Evolutionary conservation across 2,329 filamentous ascomycete genomes (phyloP).

Genomic region (Waltergamsia citrina): DNA sequence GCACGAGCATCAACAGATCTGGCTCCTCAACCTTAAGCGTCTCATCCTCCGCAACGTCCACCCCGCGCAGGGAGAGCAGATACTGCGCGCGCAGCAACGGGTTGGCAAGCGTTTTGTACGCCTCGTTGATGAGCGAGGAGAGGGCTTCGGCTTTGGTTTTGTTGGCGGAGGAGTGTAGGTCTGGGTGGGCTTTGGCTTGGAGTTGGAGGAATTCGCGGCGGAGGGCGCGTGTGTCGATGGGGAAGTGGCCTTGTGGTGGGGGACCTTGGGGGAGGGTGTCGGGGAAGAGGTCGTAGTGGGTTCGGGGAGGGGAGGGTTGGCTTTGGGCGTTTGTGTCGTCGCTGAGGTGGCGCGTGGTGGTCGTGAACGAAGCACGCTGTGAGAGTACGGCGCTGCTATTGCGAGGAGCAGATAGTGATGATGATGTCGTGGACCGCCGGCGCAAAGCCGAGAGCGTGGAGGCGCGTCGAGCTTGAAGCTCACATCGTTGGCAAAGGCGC

Average conservation of each 20-base stretch:
- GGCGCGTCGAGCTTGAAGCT: conserved; percentile 16
- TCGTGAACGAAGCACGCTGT: conserved; percentile 2
- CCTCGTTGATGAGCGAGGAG: conserved; percentile 82
- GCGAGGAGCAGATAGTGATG: background rate
- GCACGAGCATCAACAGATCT: conserved; percentile 65
- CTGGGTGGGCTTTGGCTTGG: conserved; percentile 69
- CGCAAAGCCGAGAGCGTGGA: no score
- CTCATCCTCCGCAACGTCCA: conserved; percentile 76
- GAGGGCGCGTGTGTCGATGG: conserved; percentile 59
- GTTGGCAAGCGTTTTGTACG: conserved; percentile 74
- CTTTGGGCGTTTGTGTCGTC: background rate
- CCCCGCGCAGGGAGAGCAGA: conserved; percentile 61
- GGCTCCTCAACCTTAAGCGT: conserved; percentile 56
- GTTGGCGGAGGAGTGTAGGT: conserved; percentile 47
- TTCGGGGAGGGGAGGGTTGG: conserved; percentile 20
- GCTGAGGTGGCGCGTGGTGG: no score
- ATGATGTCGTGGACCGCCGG: no score
- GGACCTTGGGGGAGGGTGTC: conserved; percentile 65
- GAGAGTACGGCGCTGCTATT: background rate
- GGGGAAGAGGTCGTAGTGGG: conserved; percentile 86
- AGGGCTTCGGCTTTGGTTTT: conserved; percentile 60
- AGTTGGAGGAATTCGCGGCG: conserved; percentile 80
- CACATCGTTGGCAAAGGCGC: conserved; percentile 23
- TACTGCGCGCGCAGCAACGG: conserved; percentile 85
- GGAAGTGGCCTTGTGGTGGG: conserved; percentile 69